phyloP scores from a whole-genome alignment of 179 eudicot species.

The Beta lomatogona region DNA sequence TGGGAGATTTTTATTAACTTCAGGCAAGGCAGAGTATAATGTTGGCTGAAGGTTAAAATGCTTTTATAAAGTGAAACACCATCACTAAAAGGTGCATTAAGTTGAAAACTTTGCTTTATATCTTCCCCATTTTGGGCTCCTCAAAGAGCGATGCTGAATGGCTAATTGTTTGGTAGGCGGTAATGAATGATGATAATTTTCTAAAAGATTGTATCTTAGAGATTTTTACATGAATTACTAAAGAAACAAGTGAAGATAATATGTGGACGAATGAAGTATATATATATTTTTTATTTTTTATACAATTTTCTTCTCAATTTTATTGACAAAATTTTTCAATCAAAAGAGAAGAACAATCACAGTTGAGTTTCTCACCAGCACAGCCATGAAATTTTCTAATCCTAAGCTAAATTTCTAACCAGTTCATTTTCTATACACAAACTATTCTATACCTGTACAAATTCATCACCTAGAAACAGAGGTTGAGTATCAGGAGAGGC shows the following conservation, averaged over 20 bases:
- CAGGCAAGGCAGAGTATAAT: conserved; percentile 6
- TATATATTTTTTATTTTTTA: background rate
- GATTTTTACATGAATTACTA: too few relatives aligned
- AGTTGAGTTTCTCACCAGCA: conserved; percentile 12
- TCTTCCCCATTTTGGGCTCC: background rate
- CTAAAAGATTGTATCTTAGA: too few relatives aligned
- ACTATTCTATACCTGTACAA: conserved; percentile 3
- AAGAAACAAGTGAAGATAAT: background rate
- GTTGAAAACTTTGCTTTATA: background rate
- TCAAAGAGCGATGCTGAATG: background rate
- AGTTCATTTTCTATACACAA: background rate
- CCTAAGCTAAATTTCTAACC: conserved; percentile 17
- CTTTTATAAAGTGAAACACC: conserved; percentile 4
- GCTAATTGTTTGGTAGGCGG: too few relatives aligned
- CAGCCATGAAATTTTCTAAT: conserved; percentile 14
- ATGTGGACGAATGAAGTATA: too few relatives aligned
- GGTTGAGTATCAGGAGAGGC: conserved; percentile 37
- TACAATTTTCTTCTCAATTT: background rate
- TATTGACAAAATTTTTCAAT: conserved; percentile 11
- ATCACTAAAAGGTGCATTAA: conserved; percentile 6
- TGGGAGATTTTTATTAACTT: conserved; percentile 13
- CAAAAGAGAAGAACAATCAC: background rate
- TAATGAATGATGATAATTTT: too few relatives aligned
- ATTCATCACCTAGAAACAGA: conserved; percentile 15
- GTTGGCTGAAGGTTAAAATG: conserved; percentile 13